Evolutionary conservation across 352 stramenopile species (phyloP).

Genomic region (Pythium aristosporum): DNA sequence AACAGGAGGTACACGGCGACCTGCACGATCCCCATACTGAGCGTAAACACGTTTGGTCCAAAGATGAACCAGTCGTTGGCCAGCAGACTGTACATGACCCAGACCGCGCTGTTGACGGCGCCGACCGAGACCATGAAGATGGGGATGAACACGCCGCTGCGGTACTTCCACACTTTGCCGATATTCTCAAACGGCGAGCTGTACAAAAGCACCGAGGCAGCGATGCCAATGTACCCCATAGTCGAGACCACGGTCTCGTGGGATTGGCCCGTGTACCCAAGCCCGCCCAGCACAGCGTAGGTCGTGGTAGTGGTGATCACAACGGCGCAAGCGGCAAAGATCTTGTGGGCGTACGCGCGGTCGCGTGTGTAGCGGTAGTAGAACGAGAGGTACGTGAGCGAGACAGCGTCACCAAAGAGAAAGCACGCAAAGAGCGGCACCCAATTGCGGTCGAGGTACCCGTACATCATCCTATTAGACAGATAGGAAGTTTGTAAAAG

Average conservation of each 20-base stretch:
- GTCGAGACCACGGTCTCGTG: constrained; percentile 36
- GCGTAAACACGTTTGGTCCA: constrained; percentile 41
- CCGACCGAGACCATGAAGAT: constrained; percentile 52
- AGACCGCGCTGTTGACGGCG: constrained; percentile 46
- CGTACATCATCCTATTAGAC: constrained; percentile 26
- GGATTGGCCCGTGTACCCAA: constrained; percentile 14
- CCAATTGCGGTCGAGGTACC: constrained; percentile 17
- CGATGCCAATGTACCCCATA: constrained; percentile 43
- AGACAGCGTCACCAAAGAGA: constrained; percentile 1
- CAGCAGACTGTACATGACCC: constrained; percentile 49
- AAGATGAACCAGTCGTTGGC: constrained; percentile 53
- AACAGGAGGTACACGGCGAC: constrained; percentile 45
- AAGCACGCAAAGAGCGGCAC: constrained; percentile 8
- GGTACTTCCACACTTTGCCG: constrained; percentile 44
- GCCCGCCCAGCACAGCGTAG: constrained; percentile 4
- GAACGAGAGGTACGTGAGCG: constrained; percentile 10
- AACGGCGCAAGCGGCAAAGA: background rate
- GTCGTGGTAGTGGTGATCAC: background rate
- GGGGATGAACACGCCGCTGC: constrained; percentile 50
- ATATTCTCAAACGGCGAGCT: constrained; percentile 59
- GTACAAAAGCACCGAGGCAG: constrained; percentile 46
- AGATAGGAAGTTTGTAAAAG: background rate
- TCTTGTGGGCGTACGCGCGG: constrained; percentile 1
- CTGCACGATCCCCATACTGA: constrained; percentile 34
- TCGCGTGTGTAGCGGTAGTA: constrained; percentile 11